These are phyloP conservation scores for Lipomyces sp. DNA, from an alignment of 805 yeast species.

Conservation along the genomic window DNA sequence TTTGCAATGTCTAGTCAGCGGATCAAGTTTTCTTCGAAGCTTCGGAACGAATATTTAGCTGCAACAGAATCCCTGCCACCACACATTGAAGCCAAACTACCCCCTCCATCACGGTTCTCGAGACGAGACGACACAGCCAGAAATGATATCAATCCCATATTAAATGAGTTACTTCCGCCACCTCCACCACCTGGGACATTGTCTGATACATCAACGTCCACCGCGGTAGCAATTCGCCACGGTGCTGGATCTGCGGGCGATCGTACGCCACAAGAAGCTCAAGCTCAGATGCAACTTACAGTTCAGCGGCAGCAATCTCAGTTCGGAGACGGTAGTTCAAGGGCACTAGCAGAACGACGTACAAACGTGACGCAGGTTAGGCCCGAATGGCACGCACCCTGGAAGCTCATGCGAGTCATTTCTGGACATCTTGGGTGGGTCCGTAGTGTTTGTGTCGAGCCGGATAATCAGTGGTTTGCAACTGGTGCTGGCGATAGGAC, in stretches of 20 bases:
- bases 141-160: conserved; percentile 24
- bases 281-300: conserved; percentile 13
- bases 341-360: conserved; percentile 30
- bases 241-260: background rate
- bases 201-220: conserved; percentile 15
- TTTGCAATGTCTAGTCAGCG: conserved; percentile 20
- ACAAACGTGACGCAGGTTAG: conserved; percentile 32
- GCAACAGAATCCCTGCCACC: conserved; percentile 40
- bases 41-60: conserved; percentile 35
- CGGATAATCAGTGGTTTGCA: conserved; percentile 87
- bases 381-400: conserved; percentile 59
- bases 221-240: conserved; percentile 22
- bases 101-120: conserved; percentile 26
- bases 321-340: background rate
- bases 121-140: conserved; percentile 24
- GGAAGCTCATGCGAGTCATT: conserved; percentile 75
- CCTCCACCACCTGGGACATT: conserved; percentile 34
- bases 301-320: conserved; percentile 14
- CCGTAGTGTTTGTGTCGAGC: conserved; percentile 78
- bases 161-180: conserved; percentile 29
- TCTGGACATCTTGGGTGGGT: conserved; percentile 96
- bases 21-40: conserved; percentile 28
- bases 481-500: conserved; percentile 90
- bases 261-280: background rate
- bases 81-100: conserved; percentile 39